Evolutionary conservation across 257 asterid genomes (phyloP), one percentile per base, ranked within the genome.

Genomic region (Plantago ovata): DNA sequence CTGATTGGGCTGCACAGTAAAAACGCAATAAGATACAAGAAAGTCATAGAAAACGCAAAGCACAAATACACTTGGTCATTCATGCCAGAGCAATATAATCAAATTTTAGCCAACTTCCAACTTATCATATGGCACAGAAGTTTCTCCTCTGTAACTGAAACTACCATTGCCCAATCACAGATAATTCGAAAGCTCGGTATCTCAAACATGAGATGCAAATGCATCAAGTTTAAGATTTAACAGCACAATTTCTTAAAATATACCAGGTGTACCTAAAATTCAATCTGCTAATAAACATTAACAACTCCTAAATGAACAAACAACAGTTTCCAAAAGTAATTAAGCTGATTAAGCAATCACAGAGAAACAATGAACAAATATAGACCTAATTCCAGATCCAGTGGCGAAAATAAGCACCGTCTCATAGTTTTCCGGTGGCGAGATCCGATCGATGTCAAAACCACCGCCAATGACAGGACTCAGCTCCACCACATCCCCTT

Each of bases 331-430:
- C 10, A 46, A 39, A 4, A 46, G 20, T 10, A n/a, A 16, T 1
- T 20, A 28, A 32, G n/a, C 19, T 15, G 3, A 42, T 32, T 4
- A 41, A 61, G 16, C 23, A 33, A 39, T 18, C 10, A 20, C 40
- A 6, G 51, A 8, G 58, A 57, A 64, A 52, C 53, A 15, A 23
- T 10, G 36, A 40, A 12, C 20, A 23, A 22, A 22, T 10, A 9
- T 14, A 38, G 33, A 88, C 97, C 98, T 93, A 38, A 93, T 89
- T 72, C 98, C 98, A 61, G 98, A 84, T 54, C 98, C 96, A 12
- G 98, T 93, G 53, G 97, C 98, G 75, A 93, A 93, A 75, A 93
- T 78, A 28, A 93, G 78, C 66, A 93, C 83, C 1, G 89, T 77
- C 16, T 93, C 76, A 2, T 89, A 81, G 49, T 88, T 95, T 3